Percentiles rank a stretch among this genome's conserved stretches.
Conservation (phyloP, 345 rosid species). For the Eucalyptus curtisii region DNA sequence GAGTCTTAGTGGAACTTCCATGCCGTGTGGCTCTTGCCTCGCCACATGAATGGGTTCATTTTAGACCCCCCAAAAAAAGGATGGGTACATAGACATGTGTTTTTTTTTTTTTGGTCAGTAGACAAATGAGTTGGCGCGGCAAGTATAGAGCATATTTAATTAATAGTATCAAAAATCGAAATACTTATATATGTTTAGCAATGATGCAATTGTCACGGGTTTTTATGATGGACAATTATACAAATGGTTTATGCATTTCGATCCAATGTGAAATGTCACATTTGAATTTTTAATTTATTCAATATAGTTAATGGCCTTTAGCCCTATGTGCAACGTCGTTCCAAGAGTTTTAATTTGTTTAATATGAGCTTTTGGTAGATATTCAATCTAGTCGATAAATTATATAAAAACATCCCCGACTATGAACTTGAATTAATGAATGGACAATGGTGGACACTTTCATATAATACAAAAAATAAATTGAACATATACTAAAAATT, state of each 20-base stretch:
- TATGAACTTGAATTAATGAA: too few relatives aligned
- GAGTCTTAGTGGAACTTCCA: background rate
- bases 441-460: accelerated
- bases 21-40: background rate
- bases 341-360: accelerated
- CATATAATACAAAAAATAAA: accelerated
- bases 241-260: accelerated
- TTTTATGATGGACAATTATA: background rate
- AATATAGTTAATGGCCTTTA: accelerated
- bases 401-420: background rate
- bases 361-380: accelerated
- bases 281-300: accelerated
- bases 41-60: background rate
- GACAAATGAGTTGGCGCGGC: background rate
- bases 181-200: background rate
- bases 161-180: background rate
- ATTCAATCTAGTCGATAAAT: accelerated
- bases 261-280: accelerated
- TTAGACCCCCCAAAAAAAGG: background rate
- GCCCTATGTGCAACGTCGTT: accelerated
- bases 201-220: background rate
- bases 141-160: background rate
- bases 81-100: too few relatives aligned
- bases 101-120: accelerated
- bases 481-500: background rate